phyloP scores from a whole-genome alignment of 192 early-diverging fungal species.

The Umbelopsis sp. region DNA sequence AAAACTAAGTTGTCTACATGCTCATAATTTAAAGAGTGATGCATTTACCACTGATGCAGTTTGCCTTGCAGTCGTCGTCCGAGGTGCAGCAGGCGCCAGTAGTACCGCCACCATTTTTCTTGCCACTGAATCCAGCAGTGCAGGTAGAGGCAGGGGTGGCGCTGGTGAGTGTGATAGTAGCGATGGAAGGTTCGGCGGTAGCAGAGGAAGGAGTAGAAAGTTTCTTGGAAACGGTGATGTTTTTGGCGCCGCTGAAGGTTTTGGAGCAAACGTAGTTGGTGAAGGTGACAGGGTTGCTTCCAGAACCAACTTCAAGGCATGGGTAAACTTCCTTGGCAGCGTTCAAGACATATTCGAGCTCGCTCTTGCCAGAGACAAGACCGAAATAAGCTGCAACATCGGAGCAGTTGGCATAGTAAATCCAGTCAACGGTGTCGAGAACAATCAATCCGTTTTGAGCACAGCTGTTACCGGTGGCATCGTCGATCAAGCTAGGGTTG shows the following conservation, averaged over 20 bases:
- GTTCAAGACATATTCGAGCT: not conserved
- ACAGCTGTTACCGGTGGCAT: slow-evolving; percentile 1
- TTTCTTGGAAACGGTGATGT: not conserved
- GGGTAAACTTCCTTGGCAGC: not conserved
- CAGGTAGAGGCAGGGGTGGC: not conserved
- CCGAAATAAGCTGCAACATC: slow-evolving; percentile 5
- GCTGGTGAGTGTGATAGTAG: not conserved
- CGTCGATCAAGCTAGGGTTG: not conserved
- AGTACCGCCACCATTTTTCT: not conserved
- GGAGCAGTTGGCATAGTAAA: slow-evolving; percentile 1
- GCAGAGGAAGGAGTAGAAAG: not conserved
- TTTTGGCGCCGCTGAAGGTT: not conserved
- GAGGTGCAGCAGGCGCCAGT: slow-evolving; percentile 4
- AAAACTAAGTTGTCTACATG: not conserved
- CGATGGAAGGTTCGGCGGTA: not conserved
- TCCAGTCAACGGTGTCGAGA: not conserved
- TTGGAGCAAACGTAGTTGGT: slow-evolving; percentile 10
- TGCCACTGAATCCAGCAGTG: slow-evolving; percentile 1
- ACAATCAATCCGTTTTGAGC: not conserved
- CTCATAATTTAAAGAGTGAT: not conserved
- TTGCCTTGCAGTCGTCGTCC: not conserved
- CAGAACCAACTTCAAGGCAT: not conserved
- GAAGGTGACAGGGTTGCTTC: not conserved
- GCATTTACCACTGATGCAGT: not conserved
- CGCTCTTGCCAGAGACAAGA: not conserved